A percentile compares a stretch with the other conserved stretches of the same genome.
Evolutionary conservation across 108 stramenopile genomes (phyloP).

Genomic region (Cylindrotheca closterium): DNA sequence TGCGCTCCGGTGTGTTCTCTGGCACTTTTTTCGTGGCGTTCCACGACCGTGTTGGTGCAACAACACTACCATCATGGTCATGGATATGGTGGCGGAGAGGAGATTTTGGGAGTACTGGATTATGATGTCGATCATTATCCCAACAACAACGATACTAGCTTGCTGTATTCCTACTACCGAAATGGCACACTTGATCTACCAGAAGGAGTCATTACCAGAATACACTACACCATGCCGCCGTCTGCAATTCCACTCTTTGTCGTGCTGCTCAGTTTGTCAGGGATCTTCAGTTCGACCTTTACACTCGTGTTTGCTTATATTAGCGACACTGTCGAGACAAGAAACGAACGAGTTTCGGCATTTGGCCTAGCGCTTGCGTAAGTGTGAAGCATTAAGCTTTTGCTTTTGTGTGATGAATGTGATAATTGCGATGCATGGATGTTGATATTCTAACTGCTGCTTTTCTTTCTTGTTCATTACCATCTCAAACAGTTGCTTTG

Average conservation of each 20-base stretch:
- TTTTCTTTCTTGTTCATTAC: too few species aligned
- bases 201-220: not conserved
- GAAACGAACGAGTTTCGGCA: constrained; percentile 85
- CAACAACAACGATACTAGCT: too few species aligned
- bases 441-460: too few species aligned
- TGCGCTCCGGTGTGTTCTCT: constrained; percentile 88
- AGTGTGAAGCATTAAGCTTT: too few species aligned
- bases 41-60: not conserved
- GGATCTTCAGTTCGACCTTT: constrained; percentile 95
- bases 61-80: too few species aligned
- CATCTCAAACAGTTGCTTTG: constrained; percentile 43
- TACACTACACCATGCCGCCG: constrained; percentile 13
- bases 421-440: too few species aligned
- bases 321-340: constrained; percentile 82
- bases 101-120: too few species aligned
- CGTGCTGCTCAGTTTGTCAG: constrained; percentile 71
- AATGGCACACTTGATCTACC: not conserved
- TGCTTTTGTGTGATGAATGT: constrained; percentile 1
- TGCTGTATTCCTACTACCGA: too few species aligned
- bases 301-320: constrained; percentile 98
- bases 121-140: too few species aligned
- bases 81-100: too few species aligned
- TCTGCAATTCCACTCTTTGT: constrained; percentile 66
- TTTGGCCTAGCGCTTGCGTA: constrained; percentile 96
- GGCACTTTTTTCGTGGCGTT: constrained; percentile 70